phyloP scores from a whole-genome alignment of 2,329 filamentous ascomycete species.

The Fusarium humuli region DNA sequence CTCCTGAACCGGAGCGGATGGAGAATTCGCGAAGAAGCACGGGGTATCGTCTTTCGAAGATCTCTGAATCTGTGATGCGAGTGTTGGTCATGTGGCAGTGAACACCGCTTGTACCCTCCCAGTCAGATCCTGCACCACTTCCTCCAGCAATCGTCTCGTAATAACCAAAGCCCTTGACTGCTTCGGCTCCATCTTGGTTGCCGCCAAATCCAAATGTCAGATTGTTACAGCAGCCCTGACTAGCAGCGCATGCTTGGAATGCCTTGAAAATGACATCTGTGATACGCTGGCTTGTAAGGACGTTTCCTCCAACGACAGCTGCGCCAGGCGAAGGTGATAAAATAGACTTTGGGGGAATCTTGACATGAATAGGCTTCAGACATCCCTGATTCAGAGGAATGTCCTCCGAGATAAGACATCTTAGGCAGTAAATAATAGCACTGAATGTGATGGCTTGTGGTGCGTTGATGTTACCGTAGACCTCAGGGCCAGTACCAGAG shows the following conservation, averaged over 20 bases:
- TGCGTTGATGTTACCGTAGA: constrained; percentile 84
- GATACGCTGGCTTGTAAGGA: constrained; percentile 62
- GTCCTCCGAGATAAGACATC: constrained; percentile 82
- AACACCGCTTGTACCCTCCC: constrained; percentile 58
- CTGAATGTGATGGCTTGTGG: constrained; percentile 85
- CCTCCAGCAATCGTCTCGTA: constrained; percentile 74
- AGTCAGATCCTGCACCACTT: constrained; percentile 73
- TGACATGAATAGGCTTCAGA: constrained; percentile 78
- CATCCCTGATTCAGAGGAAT: constrained; percentile 89
- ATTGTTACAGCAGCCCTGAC: constrained; percentile 85
- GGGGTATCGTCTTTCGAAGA: constrained; percentile 69
- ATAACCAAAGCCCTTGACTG: constrained; percentile 58
- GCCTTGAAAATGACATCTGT: constrained; percentile 69
- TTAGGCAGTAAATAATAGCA: constrained; percentile 88
- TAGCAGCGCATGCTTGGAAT: constrained; percentile 82
- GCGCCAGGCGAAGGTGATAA: constrained; percentile 81
- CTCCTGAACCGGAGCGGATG: constrained; percentile 71
- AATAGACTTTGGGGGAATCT: constrained; percentile 78
- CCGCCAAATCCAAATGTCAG: constrained; percentile 81
- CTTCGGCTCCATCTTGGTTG: constrained; percentile 53
- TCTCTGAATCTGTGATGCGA: constrained; percentile 70
- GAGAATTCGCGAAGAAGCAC: constrained; percentile 78
- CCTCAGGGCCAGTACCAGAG: constrained; percentile 80
- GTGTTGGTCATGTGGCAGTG: constrained; percentile 78
- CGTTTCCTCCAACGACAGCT: constrained; percentile 85